Evolutionary conservation across 441 rosid genomes (phyloP), one percentile per base, ranked within the genome.

Genomic region (Mallotus repandus): DNA sequence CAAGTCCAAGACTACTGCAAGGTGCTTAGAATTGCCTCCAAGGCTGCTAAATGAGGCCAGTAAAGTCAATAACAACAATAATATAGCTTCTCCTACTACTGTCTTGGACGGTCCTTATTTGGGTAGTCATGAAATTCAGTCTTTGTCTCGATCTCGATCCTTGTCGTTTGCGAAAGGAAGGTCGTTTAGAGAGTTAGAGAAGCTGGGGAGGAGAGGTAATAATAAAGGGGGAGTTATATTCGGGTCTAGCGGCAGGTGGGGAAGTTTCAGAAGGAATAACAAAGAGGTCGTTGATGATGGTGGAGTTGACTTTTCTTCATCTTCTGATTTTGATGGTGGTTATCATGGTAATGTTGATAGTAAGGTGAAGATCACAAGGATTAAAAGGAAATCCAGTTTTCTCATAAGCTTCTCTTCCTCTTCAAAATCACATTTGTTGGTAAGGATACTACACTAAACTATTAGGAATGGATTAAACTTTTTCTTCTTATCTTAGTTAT

Each of bases 11-110:
- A 9, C 71, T 16, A 78, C 55, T 1, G 78, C 55, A 1, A 80
- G 86, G 64, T 78, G 85, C 72, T 70, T 93, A 74, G 87, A 93
- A 29, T 85, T 90, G 63, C 96, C 96, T 35, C 97, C 94, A 0
- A 76, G 89, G 80, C 57, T 91, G 49, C 53, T 82, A 5, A 73
- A 67, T 9, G 84, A 71, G 43, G 66, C 81, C 49, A 9, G 49
- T 15, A 83, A 77, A 55, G 74, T 74, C 21, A 25, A 71, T 49
- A 70, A 61, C 50, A 54, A 72, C 25, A 25, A 71, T 49, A 70
- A 61, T 55, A 54, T 80, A 45, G 74, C 89, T 5, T 87, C 95
- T 57, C 97, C 94, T 0, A 84, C 87, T 0, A 85, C 87, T 5
- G 91, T 87, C 10, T 72, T 88, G 4, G 91, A 90, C 6, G 89